Percentiles rank a stretch among this genome's conserved stretches.
These are phyloP conservation scores for Crithidia thermophila DNA, from an alignment of 208 protist species.

Conservation along the genomic window DNA sequence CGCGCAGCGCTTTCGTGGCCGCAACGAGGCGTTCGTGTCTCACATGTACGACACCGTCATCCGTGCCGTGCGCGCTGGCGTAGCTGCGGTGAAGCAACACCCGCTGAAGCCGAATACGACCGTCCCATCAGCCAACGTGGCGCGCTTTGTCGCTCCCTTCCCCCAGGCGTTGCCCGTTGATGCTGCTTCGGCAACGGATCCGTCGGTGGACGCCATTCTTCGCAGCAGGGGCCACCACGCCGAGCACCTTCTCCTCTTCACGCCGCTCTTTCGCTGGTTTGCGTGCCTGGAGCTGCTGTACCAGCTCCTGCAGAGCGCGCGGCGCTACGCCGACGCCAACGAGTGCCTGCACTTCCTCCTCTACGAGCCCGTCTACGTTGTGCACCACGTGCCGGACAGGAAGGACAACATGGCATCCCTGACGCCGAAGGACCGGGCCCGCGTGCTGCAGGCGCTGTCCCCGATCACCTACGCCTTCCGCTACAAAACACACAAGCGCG, in stretches of 20 bases:
- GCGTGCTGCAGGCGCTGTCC: background rate
- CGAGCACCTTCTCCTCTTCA: conserved; percentile 70
- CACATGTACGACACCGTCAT: conserved; percentile 29
- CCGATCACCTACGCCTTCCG: conserved; percentile 45
- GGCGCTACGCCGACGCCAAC: conserved; percentile 65
- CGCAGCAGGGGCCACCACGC: conserved; percentile 45
- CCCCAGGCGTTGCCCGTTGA: background rate
- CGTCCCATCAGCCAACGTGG: background rate
- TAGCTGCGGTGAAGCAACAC: conserved; percentile 28
- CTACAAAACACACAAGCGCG: conserved; percentile 64
- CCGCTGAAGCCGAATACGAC: background rate
- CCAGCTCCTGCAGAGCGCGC: conserved; percentile 51
- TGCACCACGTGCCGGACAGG: conserved; percentile 28
- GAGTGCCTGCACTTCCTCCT: conserved; percentile 59
- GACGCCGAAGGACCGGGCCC: background rate
- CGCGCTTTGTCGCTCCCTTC: background rate
- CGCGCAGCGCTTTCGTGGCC: conserved; percentile 29
- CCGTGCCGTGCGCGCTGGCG: conserved; percentile 20
- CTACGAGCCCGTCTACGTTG: conserved; percentile 51
- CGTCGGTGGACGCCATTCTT: conserved; percentile 33
- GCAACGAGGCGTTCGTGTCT: conserved; percentile 25
- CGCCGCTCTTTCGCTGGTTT: conserved; percentile 75
- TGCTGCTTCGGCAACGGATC: background rate
- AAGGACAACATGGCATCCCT: background rate
- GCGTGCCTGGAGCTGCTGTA: conserved; percentile 68